Conservation (phyloP, 208 protist species). For the Leishmania major region DNA sequence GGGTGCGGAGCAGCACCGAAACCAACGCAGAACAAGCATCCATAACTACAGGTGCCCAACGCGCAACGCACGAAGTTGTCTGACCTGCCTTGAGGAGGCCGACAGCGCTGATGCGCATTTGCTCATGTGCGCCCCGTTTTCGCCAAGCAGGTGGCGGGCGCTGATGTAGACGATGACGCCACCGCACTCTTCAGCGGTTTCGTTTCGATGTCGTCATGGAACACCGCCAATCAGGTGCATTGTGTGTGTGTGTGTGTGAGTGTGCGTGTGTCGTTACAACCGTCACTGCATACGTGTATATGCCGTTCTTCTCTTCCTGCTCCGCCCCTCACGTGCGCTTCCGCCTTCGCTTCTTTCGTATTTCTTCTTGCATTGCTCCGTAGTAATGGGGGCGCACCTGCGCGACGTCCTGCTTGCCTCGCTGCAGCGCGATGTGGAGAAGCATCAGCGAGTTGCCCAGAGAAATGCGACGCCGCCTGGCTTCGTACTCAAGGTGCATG, state of each 20-base stretch:
- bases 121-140: too few relatives aligned
- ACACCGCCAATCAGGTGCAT: background rate
- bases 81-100: background rate
- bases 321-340: background rate
- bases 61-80: background rate
- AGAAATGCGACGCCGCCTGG: background rate
- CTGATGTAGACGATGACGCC: background rate
- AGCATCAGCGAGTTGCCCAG: background rate
- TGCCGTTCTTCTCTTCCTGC: background rate
- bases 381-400: background rate
- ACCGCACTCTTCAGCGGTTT: background rate
- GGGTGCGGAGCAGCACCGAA: background rate
- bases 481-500: background rate
- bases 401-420: background rate
- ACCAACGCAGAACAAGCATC: background rate
- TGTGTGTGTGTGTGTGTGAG: background rate
- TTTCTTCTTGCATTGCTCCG: background rate
- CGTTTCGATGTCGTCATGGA: background rate
- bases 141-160: too few relatives aligned
- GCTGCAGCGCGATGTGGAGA: constrained; percentile 1
- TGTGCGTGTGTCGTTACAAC: background rate
- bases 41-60: background rate
- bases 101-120: background rate
- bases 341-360: background rate
- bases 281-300: background rate